These are phyloP conservation scores for Aspergillaceae sp. DNA, from an alignment of 2,329 filamentous ascomycete species.

Conservation along the genomic window DNA sequence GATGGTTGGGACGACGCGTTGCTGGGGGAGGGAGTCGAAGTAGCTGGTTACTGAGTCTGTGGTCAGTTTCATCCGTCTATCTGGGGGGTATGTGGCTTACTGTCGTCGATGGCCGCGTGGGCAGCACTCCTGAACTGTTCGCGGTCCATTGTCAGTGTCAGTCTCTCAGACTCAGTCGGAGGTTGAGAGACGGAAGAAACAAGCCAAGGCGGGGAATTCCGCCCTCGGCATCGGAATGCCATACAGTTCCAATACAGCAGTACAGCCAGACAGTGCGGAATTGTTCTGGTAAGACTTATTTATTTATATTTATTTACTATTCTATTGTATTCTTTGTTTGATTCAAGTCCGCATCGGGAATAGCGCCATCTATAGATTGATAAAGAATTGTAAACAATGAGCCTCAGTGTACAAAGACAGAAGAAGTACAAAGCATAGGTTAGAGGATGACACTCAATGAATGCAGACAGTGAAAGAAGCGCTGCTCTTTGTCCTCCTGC, in stretches of 20 bases:
- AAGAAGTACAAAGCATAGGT: too few relatives aligned
- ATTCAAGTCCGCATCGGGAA: too few relatives aligned
- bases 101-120: constrained; percentile 71
- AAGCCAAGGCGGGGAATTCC: too few relatives aligned
- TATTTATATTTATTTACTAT: too few relatives aligned
- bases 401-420: not conserved
- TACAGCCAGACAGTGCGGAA: too few relatives aligned
- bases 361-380: not conserved
- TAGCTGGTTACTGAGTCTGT: constrained; percentile 62
- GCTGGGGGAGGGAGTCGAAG: constrained; percentile 63
- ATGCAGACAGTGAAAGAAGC: too few relatives aligned
- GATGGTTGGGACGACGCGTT: constrained; percentile 67
- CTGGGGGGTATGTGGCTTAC: constrained; percentile 36
- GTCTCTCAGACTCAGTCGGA: not conserved
- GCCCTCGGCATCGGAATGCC: too few relatives aligned
- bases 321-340: not conserved
- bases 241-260: too few relatives aligned
- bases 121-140: constrained; percentile 70
- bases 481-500: not conserved
- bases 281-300: too few relatives aligned
- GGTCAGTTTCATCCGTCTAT: not conserved
- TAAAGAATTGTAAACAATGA: too few relatives aligned
- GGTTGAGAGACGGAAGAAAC: not conserved
- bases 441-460: too few relatives aligned
- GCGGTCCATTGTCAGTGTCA: constrained; percentile 57